phyloP scores from a whole-genome alignment of 176 grass and related monocot genomes.

The Eremochloa ophiuroides region DNA sequence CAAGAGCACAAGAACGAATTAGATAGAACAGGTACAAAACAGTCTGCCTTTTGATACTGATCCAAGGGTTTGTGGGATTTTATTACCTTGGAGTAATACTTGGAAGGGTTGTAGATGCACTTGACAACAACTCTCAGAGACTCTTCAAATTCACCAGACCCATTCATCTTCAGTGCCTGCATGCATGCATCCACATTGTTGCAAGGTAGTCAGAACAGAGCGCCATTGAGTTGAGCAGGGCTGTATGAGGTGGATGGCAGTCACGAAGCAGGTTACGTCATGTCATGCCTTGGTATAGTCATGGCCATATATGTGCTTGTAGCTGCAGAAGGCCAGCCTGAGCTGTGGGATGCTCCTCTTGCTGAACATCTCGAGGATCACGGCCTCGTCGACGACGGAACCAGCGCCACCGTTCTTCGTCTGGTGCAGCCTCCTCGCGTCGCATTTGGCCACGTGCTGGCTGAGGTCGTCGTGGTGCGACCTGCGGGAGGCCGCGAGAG shows the following conservation, averaged over 20 bases:
- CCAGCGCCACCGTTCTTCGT: constrained; percentile 48
- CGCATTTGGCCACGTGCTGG: constrained; percentile 87
- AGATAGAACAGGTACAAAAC: background rate
- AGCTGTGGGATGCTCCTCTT: constrained; percentile 97
- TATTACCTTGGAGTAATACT: constrained; percentile 87
- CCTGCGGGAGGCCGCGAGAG: constrained; percentile 73
- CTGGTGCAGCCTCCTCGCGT: constrained; percentile 74
- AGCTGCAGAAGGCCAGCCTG: constrained; percentile 76
- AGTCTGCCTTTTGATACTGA: background rate
- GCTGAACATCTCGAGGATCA: constrained; percentile 86
- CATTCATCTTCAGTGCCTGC: constrained; percentile 63
- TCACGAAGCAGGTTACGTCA: background rate
- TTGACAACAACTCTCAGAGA: constrained; percentile 65
- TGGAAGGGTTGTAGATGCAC: constrained; percentile 74
- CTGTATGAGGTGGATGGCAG: background rate
- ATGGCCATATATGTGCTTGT: constrained; percentile 90
- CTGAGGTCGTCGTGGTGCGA: constrained; percentile 75
- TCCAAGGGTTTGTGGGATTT: background rate
- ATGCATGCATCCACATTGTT: background rate
- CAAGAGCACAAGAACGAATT: constrained; percentile 25
- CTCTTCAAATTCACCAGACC: constrained; percentile 60
- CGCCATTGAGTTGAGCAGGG: background rate
- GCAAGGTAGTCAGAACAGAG: constrained; percentile 1
- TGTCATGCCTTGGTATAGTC: constrained; percentile 75
- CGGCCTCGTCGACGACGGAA: constrained; percentile 50